Percentiles rank a stretch among this genome's conserved stretches.
These are phyloP conservation scores for Coleophoma crateriformis DNA, from an alignment of 2,329 filamentous ascomycete genomes.

Conservation along the genomic window DNA sequence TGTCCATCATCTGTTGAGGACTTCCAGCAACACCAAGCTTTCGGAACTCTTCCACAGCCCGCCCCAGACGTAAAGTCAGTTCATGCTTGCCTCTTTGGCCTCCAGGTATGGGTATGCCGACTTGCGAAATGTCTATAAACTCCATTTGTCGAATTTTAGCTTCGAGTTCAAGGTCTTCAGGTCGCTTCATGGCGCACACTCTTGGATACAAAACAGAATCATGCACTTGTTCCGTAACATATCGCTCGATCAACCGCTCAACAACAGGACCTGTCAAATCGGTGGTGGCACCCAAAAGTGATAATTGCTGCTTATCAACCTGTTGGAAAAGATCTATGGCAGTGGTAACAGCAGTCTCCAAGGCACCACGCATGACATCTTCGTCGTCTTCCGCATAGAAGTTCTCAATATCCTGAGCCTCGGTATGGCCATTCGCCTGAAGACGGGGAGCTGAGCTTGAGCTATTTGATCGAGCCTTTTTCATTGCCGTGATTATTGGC, in stretches of 20 bases:
- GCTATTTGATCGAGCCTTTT: slow-evolving; percentile 48
- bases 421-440: slow-evolving; percentile 29
- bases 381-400: slow-evolving; percentile 86
- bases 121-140: slow-evolving; percentile 87
- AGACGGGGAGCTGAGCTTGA: slow-evolving; percentile 22
- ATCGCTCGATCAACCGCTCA: slow-evolving; percentile 90
- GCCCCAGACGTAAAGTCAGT: slow-evolving; percentile 68
- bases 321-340: slow-evolving; percentile 95
- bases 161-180: slow-evolving; percentile 84
- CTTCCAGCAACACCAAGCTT: slow-evolving; percentile 68
- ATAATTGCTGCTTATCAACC: slow-evolving; percentile 93
- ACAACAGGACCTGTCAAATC: slow-evolving; percentile 89
- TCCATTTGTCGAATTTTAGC: slow-evolving; percentile 89
- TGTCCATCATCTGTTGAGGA: slow-evolving; percentile 31
- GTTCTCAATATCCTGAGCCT: slow-evolving; percentile 41
- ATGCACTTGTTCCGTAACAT: slow-evolving; percentile 90
- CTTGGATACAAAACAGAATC: slow-evolving; percentile 77
- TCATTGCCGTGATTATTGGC: slow-evolving; percentile 48
- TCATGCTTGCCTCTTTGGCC: slow-evolving; percentile 75
- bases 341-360: slow-evolving; percentile 87
- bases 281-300: slow-evolving; percentile 84
- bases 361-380: slow-evolving; percentile 77
- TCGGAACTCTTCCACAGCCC: slow-evolving; percentile 82
- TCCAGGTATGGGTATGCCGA: slow-evolving; percentile 81
- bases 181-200: slow-evolving; percentile 69